Evolutionary conservation across 495 filamentous ascomycete genomes (phyloP).

Genomic region (Neurospora sp.): DNA sequence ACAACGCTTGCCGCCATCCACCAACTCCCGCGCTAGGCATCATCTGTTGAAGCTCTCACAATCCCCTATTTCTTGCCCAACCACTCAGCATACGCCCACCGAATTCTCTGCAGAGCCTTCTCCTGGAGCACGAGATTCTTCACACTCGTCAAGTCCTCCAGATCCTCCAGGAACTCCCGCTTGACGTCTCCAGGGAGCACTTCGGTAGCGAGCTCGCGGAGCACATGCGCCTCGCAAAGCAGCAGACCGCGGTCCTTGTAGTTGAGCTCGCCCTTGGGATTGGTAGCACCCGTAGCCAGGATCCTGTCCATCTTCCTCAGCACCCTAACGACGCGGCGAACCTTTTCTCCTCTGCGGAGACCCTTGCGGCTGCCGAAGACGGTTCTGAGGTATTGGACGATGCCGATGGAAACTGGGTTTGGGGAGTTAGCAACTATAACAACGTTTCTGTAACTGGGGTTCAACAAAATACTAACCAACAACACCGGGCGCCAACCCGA

Average conservation of each 20-base stretch:
- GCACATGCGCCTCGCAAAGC: slow-evolving; percentile 74
- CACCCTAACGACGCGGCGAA: slow-evolving; percentile 57
- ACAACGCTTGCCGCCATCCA: not conserved
- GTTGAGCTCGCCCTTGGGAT: slow-evolving; percentile 54
- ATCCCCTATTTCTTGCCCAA: slow-evolving; percentile 22
- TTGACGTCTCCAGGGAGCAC: slow-evolving; percentile 60
- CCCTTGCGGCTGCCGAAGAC: slow-evolving; percentile 58
- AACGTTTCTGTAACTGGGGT: no score
- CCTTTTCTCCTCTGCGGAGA: slow-evolving; percentile 44
- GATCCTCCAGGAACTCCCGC: slow-evolving; percentile 75
- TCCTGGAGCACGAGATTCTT: slow-evolving; percentile 64
- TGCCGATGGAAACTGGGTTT: slow-evolving; percentile 56
- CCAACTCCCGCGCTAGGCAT: not conserved
- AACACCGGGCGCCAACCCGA: slow-evolving; percentile 83
- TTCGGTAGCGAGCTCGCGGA: slow-evolving; percentile 53
- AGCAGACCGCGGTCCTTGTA: slow-evolving; percentile 89
- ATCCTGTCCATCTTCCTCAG: slow-evolving; percentile 82
- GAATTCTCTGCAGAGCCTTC: slow-evolving; percentile 66
- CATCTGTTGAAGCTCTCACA: not conserved
- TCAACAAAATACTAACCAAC: slow-evolving; percentile 25
- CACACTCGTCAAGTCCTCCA: slow-evolving; percentile 71
- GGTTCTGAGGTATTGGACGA: slow-evolving; percentile 58
- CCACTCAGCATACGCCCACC: slow-evolving; percentile 81
- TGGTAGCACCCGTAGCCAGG: slow-evolving; percentile 52
- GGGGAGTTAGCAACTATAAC: slow-evolving; percentile 5